Evolutionary conservation across 768 basidiomycete species (phyloP), one percentile per base, ranked within the genome.

Genomic region (Mycena maculata): DNA sequence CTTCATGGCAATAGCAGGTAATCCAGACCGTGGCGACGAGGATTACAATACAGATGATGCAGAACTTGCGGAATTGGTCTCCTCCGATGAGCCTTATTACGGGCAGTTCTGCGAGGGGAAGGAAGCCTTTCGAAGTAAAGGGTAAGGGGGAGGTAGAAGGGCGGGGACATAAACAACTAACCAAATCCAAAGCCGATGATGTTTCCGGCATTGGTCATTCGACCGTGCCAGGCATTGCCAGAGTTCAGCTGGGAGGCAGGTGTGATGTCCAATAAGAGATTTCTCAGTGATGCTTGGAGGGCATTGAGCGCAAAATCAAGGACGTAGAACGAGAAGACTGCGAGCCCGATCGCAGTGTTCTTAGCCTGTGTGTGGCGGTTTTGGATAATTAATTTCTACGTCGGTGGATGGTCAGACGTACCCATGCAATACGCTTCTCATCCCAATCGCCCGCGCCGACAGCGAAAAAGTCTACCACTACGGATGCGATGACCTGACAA

Each of bases 241-340:
- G 90, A 86, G 61, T 91, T 95, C 15, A 98, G 87, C 77, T 98
- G 97, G 67, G 90, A 87, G 16, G 93, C 87, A 8, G 98, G 96
- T 0, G 94, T 88, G 55, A 97, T 81, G 76, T 99, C 98, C 64
- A 99, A 85, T 15, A 98, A 84, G n/a, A 99, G 88, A 78, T 98
- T 98, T 54, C 96, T 85, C 36, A 98, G 82, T 13, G 95, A 97
- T 3, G 94, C 94, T 84, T 97, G 95, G 49, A 97, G 79, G 5
- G 94, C 98, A 77, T 99, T 99, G 63, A 99, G 85, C n/a, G 95
- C 94, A 75, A 99, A 99, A 78, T 99, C 98, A 36, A 99, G 85
- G 52, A 96, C 77, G 75, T 98, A 99, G 81, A 99, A 99, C 0
- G 93, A 91, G 25, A 90, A 83, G 28, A 99, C 87, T 2, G 96